Evolutionary conservation across 2,329 filamentous ascomycete genomes (phyloP).

Genomic region (Trichophyton verrucosum): DNA sequence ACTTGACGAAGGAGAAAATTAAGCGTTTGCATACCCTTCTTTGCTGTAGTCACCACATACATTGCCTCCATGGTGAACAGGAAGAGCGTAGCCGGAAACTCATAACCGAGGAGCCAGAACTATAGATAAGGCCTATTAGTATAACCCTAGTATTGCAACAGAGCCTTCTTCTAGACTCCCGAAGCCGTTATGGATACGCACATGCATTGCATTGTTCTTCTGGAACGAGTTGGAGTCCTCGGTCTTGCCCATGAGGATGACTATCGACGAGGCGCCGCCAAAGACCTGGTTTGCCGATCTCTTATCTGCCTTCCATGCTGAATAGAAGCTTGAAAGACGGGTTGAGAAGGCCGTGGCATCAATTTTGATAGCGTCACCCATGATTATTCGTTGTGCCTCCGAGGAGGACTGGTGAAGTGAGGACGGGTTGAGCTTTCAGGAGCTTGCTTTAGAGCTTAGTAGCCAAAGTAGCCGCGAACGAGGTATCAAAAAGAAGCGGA

Average conservation of each 20-base stretch:
- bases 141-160: constrained; percentile 6
- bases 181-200: constrained; percentile 37
- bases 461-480: background rate
- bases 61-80: constrained; percentile 78
- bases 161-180: background rate
- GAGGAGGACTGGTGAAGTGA: background rate
- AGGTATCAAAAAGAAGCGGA: background rate
- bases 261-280: constrained; percentile 71
- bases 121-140: constrained; percentile 29
- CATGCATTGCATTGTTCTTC: constrained; percentile 95
- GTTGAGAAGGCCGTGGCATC: constrained; percentile 89
- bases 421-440: background rate
- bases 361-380: constrained; percentile 82
- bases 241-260: constrained; percentile 89
- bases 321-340: constrained; percentile 73
- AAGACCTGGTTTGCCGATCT: constrained; percentile 75
- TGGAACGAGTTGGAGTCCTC: constrained; percentile 76
- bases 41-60: constrained; percentile 88
- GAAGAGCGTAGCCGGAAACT: constrained; percentile 92
- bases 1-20: background rate
- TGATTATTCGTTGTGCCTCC: constrained; percentile 21
- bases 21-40: constrained; percentile 59
- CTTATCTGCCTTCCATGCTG: constrained; percentile 94
- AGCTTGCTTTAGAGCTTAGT: background rate
- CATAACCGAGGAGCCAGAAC: constrained; percentile 98